Evolutionary conservation across 2,329 filamentous ascomycete genomes (phyloP), one percentile per base, ranked within the genome.

Genomic region (Cytospora paraplurivora): DNA sequence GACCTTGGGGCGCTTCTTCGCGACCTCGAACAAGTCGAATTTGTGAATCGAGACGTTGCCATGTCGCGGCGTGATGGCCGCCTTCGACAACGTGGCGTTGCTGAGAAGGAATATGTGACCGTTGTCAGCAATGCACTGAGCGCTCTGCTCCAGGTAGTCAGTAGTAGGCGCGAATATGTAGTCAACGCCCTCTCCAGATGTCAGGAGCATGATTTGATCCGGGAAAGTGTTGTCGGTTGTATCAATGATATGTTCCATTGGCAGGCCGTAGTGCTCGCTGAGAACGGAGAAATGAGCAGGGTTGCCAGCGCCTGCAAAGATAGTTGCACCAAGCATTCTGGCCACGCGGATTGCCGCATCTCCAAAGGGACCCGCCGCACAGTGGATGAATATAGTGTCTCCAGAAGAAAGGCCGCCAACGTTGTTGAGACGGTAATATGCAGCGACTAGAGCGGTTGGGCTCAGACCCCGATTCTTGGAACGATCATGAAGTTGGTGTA

Each of bases 151-250:
- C 4, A 74, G 58, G 41, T 75, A 67, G 10, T 73, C 68, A 55
- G 76, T 75, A 0, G 80, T 78, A 0, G 81, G 74, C 66, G 82
- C 81, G 58, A 82, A 81, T 1, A 83, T 72, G 4, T 82, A 64
- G 52, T 83, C 77, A 1, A 81, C 75, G 12, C 76, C 76, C 3
- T 64, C 59, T 1, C 68, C 64, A 15, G 64, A 65, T 0, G 78
- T 80, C 19, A 72, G 59, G 0, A 71, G 65, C 33, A 73, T 67
- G 38, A 82, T 66, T 4, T 67, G 58, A 0, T 69, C 67, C 10
- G 66, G 57, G 17, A 67, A 37, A 19, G 54, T 11, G 15, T 64
- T 54, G 8, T 57, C 41, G 7, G 38, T 53, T 15, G 68, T 49
- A 2, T 70, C 59, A 4, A 85, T 66, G 13, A 84, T 79, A 27